Base-by-base conservation (phyloP, 352 stramenopile species). In the Globisporangium carolinianum region DNA sequence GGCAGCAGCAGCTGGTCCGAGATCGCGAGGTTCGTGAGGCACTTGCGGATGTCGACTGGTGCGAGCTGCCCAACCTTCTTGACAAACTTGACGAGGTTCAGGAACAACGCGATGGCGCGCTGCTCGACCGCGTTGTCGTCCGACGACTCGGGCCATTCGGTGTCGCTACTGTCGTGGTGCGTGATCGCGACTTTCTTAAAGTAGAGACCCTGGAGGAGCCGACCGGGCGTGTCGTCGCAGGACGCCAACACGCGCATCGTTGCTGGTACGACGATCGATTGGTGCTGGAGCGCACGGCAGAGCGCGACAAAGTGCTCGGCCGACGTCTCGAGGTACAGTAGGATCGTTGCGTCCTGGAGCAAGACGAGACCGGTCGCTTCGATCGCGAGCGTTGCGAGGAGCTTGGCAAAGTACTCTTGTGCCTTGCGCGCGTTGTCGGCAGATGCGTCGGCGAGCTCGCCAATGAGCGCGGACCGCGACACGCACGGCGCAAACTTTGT, bases 1-100 rank as follows among this genome's bases (percentile, higher is more conserved):
- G 79, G 79, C 17, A 89, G 62, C 38, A 83, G 72, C 50, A 61
- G 72, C 53, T 87, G 79, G 72, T 89, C 79, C 5, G 72, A 84
- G 39, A 83, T 87, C 11, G 75, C 71, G 38, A 84, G 57, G 37
- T 74, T 86, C 1, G 69, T 82, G 46, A 86, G 59, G 45, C 68
- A 72, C 51, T 83, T 83, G 54, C 75, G 75, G 57, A 86, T 83
- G 51, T 86, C 78, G 14, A 51, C 65, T 0, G 72, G 76, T 17
- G 61, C 55, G 68, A 86, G 76, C 1, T 69, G 68, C 0, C 74
- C 74, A 54, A 88, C 73, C 56, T 76, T 77, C 59, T 83, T 84
- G 57, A 73, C 51, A 57, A 88, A 88, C 63, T 79, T 81, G 64
- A 83, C 66, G 5, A 84, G 55, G 42, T 76, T 78, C 0, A 86